A percentile compares a stretch with the other conserved stretches of the same genome.
Evolutionary conservation across 306 rosid genomes (phyloP).

Genomic region (Lablab purpureus): DNA sequence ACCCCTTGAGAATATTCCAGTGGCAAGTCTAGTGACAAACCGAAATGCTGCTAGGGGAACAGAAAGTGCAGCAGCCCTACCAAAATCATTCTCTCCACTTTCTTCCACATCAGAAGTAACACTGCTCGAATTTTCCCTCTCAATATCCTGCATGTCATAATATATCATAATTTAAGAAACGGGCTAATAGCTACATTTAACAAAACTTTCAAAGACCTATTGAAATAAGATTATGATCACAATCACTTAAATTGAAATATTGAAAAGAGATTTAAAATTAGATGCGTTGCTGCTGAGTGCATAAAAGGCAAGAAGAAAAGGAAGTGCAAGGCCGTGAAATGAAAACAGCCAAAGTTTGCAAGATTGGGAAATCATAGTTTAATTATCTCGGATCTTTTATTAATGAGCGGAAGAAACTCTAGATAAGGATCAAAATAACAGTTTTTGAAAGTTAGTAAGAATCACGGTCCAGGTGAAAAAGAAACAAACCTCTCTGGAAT

Average conservation of each 20-base stretch:
- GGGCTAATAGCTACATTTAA: slow-evolving; percentile 35
- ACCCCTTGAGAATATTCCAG: slow-evolving; percentile 91
- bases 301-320: slow-evolving; percentile 1
- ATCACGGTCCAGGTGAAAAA: slow-evolving; percentile 36
- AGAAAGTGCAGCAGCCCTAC: slow-evolving; percentile 78
- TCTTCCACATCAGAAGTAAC: slow-evolving; percentile 71
- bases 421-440: slow-evolving; percentile 26
- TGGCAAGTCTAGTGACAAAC: slow-evolving; percentile 84
- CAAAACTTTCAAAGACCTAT: slow-evolving; percentile 35
- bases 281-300: neutral
- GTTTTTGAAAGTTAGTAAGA: slow-evolving; percentile 32
- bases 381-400: neutral
- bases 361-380: slow-evolving; percentile 28
- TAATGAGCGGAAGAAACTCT: neutral
- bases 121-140: slow-evolving; percentile 60
- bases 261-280: slow-evolving; percentile 3
- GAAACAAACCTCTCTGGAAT: slow-evolving; percentile 74
- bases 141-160: slow-evolving; percentile 66
- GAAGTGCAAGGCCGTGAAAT: neutral
- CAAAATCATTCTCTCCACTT: slow-evolving; percentile 61
- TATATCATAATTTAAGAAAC: slow-evolving; percentile 35
- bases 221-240: slow-evolving; percentile 10
- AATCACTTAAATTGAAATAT: slow-evolving; percentile 24
- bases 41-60: slow-evolving; percentile 91
- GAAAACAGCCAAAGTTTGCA: slow-evolving; percentile 18